Base-by-base conservation (phyloP, 176 grass and related monocot genomes). In the Oryza officinalis region DNA sequence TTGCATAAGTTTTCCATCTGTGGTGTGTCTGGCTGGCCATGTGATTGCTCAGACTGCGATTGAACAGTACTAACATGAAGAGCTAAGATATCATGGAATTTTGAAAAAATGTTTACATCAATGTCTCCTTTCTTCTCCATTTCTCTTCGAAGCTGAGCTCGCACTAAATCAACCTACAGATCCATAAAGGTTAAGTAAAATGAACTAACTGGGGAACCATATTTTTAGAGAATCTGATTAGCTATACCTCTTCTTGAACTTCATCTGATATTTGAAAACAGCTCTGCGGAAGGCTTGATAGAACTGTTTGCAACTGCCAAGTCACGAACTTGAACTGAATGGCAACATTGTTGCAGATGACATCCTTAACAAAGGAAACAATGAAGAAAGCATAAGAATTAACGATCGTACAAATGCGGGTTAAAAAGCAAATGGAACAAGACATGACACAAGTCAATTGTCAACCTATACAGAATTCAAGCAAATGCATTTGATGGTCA, bases 241-340 rank as follows among this genome's bases (percentile, higher is more conserved):
- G 78, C 33, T 72, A 65, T 92, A 99, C 96, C 91, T 96, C 93
- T 89, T 99, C 96, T 92, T 99, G 96, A 81, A 99, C 92, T 96
- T 99, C 96, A 89, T 99, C 93, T 63, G 93, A 96, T 83, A 99
- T 96, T 79, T 76, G 54, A 83, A 99, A 92, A 79, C 87, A 90
- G 80, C 84, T 87, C 79, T 88, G 91, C 23, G 93, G 87, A 25
- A 96, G 70, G 40, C 90, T 88, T 63, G 41, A 72, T 85, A 99
- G 87, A 83, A 77, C 86, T 77, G 81, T 81, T 85, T 94, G 93
- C 81, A 99, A 84, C 65, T 91, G 93, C 96, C 93, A 96, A 46
- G 88, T 92, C 37, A 90, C 91, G 65, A 90, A 96, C 71, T 92
- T 91, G 70, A 93, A 96, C 74, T 98, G 93, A 74, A 98, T 54